Evolutionary conservation across 208 protist genomes (phyloP).

Genomic region (Trypanosoma scelopori): DNA sequence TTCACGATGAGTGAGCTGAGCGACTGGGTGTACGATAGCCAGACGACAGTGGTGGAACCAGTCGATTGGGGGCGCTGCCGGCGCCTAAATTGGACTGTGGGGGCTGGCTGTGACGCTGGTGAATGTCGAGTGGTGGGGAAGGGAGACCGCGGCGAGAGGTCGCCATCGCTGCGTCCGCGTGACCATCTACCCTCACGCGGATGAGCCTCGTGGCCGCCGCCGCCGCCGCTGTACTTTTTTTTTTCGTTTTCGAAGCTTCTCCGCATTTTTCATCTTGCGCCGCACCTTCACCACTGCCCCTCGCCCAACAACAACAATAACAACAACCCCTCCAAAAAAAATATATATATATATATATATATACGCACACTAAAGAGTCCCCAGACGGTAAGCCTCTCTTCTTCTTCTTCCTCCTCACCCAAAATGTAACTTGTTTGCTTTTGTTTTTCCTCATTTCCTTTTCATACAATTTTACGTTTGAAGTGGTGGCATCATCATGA

Average conservation of each 20-base stretch:
- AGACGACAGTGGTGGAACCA: constrained; percentile 66
- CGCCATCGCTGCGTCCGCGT: constrained; percentile 31
- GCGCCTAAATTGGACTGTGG: constrained; percentile 51
- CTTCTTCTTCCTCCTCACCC: background rate
- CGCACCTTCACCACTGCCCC: no score
- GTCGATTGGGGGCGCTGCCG: constrained; percentile 62
- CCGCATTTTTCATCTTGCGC: background rate
- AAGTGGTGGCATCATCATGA: constrained; percentile 7
- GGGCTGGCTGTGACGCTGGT: constrained; percentile 19
- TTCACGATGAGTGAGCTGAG: constrained; percentile 73
- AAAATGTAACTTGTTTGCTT: constrained; percentile 9
- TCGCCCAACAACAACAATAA: no score
- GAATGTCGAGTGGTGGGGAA: constrained; percentile 45
- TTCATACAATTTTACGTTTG: constrained; percentile 1
- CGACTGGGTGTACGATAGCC: constrained; percentile 66
- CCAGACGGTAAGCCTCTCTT: no score
- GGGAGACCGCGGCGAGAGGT: background rate
- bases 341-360: no score
- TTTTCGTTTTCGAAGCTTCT: background rate
- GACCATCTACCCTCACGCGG: background rate
- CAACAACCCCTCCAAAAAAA: no score
- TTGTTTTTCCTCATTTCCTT: background rate
- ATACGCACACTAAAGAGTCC: no score
- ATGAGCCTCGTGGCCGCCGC: background rate
- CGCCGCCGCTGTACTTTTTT: background rate